Conservation (phyloP, 805 yeast species). For the Metschnikowia cubensis region DNA sequence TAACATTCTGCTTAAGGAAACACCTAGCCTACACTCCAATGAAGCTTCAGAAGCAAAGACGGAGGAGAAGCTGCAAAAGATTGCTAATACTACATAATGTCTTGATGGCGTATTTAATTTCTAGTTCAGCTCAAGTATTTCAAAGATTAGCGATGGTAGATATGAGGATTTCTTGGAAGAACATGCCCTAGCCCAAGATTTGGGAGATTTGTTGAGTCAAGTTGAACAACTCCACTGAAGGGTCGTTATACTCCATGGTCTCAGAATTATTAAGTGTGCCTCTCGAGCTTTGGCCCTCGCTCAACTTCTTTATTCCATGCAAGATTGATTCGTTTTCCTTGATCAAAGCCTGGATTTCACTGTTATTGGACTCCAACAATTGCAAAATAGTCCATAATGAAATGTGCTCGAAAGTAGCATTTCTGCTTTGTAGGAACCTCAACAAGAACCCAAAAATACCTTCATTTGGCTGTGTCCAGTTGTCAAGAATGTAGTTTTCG, state of each 20-base stretch:
- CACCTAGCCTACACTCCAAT: background rate
- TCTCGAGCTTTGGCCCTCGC: conserved; percentile 32
- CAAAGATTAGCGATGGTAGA: background rate
- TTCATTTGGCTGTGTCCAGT: conserved; percentile 76
- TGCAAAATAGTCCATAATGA: conserved; percentile 96
- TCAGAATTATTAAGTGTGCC: conserved; percentile 9
- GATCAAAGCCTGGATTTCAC: conserved; percentile 52
- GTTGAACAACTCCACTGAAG: conserved; percentile 60
- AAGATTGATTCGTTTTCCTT: conserved; percentile 53
- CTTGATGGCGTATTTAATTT: background rate
- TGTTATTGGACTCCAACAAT: conserved; percentile 80
- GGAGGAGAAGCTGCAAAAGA: background rate
- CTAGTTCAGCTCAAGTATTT: background rate
- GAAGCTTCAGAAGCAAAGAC: background rate
- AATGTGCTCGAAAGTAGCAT: conserved; percentile 95
- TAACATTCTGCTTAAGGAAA: conserved; percentile 1
- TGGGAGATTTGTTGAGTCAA: conserved; percentile 66
- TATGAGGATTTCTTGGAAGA: background rate
- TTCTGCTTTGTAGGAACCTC: conserved; percentile 75
- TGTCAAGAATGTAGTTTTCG: conserved; percentile 62
- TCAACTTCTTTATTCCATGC: conserved; percentile 48
- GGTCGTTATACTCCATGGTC: conserved; percentile 50
- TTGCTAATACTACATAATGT: background rate
- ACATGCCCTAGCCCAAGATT: conserved; percentile 32
- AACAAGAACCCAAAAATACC: conserved; percentile 83